Evolutionary conservation across 768 basidiomycete species (phyloP), one percentile per base, ranked within the genome.

Genomic region (Lentinula aciculospora): DNA sequence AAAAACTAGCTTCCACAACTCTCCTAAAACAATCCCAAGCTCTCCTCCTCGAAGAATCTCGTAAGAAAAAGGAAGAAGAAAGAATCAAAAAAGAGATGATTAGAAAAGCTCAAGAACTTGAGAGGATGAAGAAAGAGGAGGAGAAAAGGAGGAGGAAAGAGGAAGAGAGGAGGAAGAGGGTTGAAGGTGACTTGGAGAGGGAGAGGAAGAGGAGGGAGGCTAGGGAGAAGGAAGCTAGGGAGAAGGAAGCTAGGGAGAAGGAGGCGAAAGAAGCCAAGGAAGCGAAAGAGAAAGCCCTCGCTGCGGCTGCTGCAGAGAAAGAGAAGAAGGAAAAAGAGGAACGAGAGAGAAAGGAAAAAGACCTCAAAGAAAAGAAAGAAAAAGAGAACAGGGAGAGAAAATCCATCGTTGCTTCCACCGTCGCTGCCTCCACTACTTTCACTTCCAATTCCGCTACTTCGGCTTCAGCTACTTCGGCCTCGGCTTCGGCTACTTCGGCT

Each of bases 41-140:
- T 23, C 88, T 85, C 3, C 76, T 81, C 31, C 94, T 96, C 67
- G 90, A 91, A 61, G 93, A 93, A 67, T 80, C 80, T 62, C 84
- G 84, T 60, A 88, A 84, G 75, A 86, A 84, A 63, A 83, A 84
- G 23, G 95, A 97, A 61, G 96, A 98, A 71, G 94, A 97, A 59
- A 83, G 89, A n/a, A 71, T 72, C 2, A 81, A 80, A 61, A 85
- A 89, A 21, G 95, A 98, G 65, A 81, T 84, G 50, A 79, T 79
- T 58, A 85, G 86, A 58, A 87, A 87, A 68, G 84, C 81, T 53
- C 81, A 97, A 69, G 92, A 95, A 36, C 89, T 93, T 65, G 91
- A 94, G 71, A 85, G 86, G 64, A 89, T 92, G 62, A 83, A 84
- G 66, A 81, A 85, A 13, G 88, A 91, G 61, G 77, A 83, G 59